Percentiles rank a stretch among this genome's conserved stretches.
phyloP scores from a whole-genome alignment of 1,284 basidiomycete species.

The Moniliophthora roreri region DNA sequence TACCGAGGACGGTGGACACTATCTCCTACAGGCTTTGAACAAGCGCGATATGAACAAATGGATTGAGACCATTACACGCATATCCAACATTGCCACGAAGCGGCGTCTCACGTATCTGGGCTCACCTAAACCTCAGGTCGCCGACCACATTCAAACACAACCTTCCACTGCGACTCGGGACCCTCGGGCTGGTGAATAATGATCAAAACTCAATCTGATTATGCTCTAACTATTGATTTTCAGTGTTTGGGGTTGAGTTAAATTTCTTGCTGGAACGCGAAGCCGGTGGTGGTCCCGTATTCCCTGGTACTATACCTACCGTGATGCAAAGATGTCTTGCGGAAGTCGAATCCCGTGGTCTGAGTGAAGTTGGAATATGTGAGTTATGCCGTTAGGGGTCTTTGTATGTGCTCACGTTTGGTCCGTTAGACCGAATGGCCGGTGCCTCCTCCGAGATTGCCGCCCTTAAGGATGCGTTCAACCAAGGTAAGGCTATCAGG shows the following conservation, averaged over 20 bases:
- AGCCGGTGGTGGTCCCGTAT: constrained; percentile 43
- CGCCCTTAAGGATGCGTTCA: constrained; percentile 68
- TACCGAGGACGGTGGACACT: constrained; percentile 83
- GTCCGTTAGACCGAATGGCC: constrained; percentile 69
- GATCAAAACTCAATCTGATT: background rate
- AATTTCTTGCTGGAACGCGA: constrained; percentile 69
- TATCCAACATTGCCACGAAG: constrained; percentile 71
- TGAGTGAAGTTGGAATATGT: constrained; percentile 84
- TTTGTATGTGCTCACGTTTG: background rate
- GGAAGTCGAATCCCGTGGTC: constrained; percentile 72
- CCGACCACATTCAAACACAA: constrained; percentile 66
- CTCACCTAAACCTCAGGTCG: constrained; percentile 63
- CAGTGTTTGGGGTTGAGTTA: constrained; percentile 80
- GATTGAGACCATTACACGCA: constrained; percentile 69
- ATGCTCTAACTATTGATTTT: constrained; percentile 9
- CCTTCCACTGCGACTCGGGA: constrained; percentile 39
- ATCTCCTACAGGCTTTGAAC: constrained; percentile 70
- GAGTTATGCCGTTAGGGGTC: constrained; percentile 27
- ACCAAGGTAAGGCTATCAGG: constrained; percentile 49
- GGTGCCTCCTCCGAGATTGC: constrained; percentile 72
- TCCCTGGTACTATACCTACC: constrained; percentile 58
- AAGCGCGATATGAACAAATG: constrained; percentile 71
- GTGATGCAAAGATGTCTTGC: constrained; percentile 63
- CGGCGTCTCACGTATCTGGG: constrained; percentile 81
- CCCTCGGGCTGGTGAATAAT: constrained; percentile 54